Conservation (phyloP, 192 early-diverging fungal species). For the Podila minutissima region DNA sequence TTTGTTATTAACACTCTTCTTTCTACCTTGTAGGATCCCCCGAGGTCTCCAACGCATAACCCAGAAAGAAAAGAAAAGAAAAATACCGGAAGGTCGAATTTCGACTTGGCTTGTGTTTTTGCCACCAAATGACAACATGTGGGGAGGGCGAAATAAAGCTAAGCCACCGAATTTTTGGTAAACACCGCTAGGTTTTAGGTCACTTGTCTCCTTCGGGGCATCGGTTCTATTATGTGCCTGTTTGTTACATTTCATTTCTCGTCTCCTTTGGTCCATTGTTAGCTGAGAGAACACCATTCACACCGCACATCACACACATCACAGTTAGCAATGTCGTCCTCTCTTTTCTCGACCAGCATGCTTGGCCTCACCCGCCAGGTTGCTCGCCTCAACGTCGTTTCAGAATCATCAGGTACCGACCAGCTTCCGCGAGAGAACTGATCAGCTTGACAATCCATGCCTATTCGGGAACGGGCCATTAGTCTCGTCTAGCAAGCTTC, state of each 20-base stretch:
- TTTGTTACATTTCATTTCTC: no score
- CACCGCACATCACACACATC: not conserved
- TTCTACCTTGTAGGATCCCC: not conserved
- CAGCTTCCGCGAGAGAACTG: not conserved
- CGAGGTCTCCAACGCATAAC: not conserved
- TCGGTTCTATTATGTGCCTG: no score
- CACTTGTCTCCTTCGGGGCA: no score
- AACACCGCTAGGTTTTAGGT: no score
- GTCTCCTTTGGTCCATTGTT: not conserved
- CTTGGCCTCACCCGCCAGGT: slow-evolving; percentile 3
- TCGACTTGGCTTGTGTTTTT: not conserved
- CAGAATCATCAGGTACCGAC: slow-evolving; percentile 2
- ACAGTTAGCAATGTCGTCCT: not conserved
- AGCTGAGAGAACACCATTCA: not conserved
- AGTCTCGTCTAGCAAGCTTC: no score
- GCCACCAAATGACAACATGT: not conserved
- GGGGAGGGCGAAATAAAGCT: no score
- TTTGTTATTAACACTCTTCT: not conserved
- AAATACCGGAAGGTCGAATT: not conserved
- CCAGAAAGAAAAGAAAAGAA: not conserved
- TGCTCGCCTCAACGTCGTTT: not conserved
- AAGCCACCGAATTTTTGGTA: no score
- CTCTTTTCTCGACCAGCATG: not conserved
- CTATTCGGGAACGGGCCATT: not conserved
- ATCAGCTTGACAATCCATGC: not conserved